phyloP scores from a whole-genome alignment of 805 yeast genomes.

The Scheffersomyces spartinae region DNA sequence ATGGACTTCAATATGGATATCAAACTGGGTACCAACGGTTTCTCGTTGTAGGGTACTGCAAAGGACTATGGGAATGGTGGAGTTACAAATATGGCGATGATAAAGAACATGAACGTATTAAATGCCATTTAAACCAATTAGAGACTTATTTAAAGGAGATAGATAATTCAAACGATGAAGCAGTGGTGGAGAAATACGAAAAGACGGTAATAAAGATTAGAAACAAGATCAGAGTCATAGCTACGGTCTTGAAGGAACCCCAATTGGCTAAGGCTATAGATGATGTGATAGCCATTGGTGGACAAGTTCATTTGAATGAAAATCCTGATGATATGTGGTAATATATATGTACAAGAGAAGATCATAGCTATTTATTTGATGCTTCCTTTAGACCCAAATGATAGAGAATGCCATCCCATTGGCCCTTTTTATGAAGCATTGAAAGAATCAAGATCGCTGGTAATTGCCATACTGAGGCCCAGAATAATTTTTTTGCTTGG shows the following conservation, averaged over 20 bases:
- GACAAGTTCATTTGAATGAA: too few relatives aligned
- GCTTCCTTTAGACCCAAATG: too few relatives aligned
- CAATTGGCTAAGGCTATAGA: too few relatives aligned
- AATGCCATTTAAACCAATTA: constrained; percentile 13
- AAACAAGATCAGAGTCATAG: constrained; percentile 48
- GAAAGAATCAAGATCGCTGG: constrained; percentile 86
- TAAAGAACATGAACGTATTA: constrained; percentile 4
- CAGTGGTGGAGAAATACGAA: constrained; percentile 45
- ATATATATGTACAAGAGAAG: too few relatives aligned
- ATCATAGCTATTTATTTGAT: too few relatives aligned
- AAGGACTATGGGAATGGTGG: constrained; percentile 37
- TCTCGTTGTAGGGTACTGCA: constrained; percentile 56
- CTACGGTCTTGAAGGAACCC: too few relatives aligned
- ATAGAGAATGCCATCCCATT: constrained; percentile 60
- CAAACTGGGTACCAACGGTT: constrained; percentile 70
- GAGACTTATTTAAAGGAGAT: constrained; percentile 17
- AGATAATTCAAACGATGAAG: constrained; percentile 36
- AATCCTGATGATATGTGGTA: too few relatives aligned
- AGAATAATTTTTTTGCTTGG: constrained; percentile 76
- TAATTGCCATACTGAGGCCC: constrained; percentile 91
- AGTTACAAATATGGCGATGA: constrained; percentile 6
- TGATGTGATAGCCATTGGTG: too few relatives aligned
- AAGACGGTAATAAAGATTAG: constrained; percentile 40
- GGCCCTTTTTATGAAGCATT: constrained; percentile 89
- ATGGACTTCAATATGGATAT: constrained; percentile 71